phyloP scores from a whole-genome alignment of 192 early-diverging fungal genomes.

The Coemansia guatemalensis region DNA sequence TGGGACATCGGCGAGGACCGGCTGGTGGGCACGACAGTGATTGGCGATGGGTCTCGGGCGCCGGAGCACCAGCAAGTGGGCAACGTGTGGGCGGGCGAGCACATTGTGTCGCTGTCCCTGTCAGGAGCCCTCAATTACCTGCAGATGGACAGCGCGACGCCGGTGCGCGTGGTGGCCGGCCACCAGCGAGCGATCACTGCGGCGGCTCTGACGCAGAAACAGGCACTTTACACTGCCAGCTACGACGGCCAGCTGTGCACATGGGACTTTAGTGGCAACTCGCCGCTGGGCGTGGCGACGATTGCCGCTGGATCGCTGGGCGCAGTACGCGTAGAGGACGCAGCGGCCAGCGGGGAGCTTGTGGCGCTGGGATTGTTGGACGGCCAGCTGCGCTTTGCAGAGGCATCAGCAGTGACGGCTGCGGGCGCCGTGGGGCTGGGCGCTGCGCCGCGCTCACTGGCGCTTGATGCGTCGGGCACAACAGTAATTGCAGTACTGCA shows the following conservation, averaged over 20 bases:
- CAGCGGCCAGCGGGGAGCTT: constrained; percentile 6
- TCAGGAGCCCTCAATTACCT: constrained; percentile 89
- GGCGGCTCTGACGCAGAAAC: constrained; percentile 58
- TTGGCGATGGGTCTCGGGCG: constrained; percentile 29
- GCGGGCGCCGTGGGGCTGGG: constrained; percentile 11
- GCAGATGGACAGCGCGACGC: constrained; percentile 38
- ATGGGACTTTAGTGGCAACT: constrained; percentile 60
- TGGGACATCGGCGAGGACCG: constrained; percentile 81
- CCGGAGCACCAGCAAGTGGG: constrained; percentile 91
- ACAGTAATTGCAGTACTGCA: constrained; percentile 25
- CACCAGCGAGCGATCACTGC: constrained; percentile 82
- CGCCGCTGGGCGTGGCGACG: constrained; percentile 16
- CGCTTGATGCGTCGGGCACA: constrained; percentile 6
- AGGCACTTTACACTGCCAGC: constrained; percentile 79
- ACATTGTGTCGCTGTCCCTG: constrained; percentile 76
- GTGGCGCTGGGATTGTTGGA: constrained; percentile 37
- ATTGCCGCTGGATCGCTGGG: constrained; percentile 6
- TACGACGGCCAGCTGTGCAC: constrained; percentile 90
- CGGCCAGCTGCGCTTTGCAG: constrained; percentile 34
- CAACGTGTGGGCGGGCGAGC: constrained; percentile 79
- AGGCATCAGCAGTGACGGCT: not conserved
- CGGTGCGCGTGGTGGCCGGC: constrained; percentile 56
- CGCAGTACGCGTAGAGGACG: constrained; percentile 18
- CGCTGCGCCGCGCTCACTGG: constrained; percentile 33
- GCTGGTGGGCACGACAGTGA: constrained; percentile 63